Base-by-base conservation (phyloP, 2,329 filamentous ascomycete species). In the Ophiostoma sp. region DNA sequence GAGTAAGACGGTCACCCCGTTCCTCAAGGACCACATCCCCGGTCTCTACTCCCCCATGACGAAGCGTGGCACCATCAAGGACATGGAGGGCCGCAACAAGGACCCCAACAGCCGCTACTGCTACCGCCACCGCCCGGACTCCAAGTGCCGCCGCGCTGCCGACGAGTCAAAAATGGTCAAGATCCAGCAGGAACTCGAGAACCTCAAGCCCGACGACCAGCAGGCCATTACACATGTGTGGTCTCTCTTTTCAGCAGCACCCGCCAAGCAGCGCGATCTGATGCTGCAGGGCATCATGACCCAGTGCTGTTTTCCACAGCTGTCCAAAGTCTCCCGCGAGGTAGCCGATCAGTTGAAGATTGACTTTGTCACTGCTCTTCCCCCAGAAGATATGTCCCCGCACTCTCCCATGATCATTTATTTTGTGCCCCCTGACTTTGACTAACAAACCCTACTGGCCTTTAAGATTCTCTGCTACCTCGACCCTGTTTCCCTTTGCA, bases 151-250 rank as follows among this genome's bases (percentile, higher is more conserved):
- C 75, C 90, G 94, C 75, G 94, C 97, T 75, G 95, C 94, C 74
- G 95, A 98, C 83, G 96, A 98, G 83, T 92, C 92, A 64, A 96
- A 96, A 76, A 99, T 99, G 96, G 93, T 95, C 78, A 91, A 95
- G 80, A 89, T 99, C 75, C 96, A 99, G 81, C 75, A 95, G 91
- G 92, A 96, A 82, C 89, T 98, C 70, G 92, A 95, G 78, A 90
- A 88, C 64, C 88, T 98, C 45, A 92, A 94, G 5, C 89, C 92
- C 75, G 90, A 89, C 76, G 96, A 99, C 81, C 94, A 97, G 82
- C 94, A 98, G 83, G 95, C 93, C 79, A 98, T 99, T 78, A 94
- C 95, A 45, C 95, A 98, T 79, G 95, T 98, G 72, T 99, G 96
- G 96, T 97, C 95, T 0, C 87, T 98, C 66, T 99, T 99, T 85